Conservation (phyloP, 1,284 basidiomycete genomes). For the Hemileia vastatrix region DNA sequence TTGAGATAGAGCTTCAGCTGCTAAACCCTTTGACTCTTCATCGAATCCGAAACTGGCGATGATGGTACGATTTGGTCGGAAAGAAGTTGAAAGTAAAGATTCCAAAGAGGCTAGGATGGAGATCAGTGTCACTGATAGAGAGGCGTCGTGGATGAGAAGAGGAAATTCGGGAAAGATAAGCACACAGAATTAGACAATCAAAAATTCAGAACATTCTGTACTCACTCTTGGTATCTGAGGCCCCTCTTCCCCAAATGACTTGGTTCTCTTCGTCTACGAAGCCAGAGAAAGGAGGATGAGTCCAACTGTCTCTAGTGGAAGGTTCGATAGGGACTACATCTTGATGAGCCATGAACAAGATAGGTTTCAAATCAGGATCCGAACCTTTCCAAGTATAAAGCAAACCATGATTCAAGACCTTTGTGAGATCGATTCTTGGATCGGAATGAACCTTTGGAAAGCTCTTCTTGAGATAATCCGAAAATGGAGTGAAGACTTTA, state of each 20-base stretch:
- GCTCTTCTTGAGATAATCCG: slow-evolving; percentile 27
- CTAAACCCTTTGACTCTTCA: slow-evolving; percentile 57
- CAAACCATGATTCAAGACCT: background rate
- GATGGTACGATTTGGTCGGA: slow-evolving; percentile 47
- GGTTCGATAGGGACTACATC: slow-evolving; percentile 52
- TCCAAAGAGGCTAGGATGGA: slow-evolving; percentile 49
- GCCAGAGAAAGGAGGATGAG: slow-evolving; percentile 50
- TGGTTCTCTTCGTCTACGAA: slow-evolving; percentile 45
- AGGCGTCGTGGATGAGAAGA: slow-evolving; percentile 14
- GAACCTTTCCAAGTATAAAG: slow-evolving; percentile 3
- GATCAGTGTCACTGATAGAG: slow-evolving; percentile 46
- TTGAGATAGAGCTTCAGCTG: slow-evolving; percentile 51
- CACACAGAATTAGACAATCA: slow-evolving; percentile 18
- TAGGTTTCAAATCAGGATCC: no score
- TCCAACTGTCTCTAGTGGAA: slow-evolving; percentile 49
- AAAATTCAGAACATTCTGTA: slow-evolving; percentile 45
- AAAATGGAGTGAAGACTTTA: slow-evolving; percentile 30
- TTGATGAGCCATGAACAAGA: slow-evolving; percentile 32
- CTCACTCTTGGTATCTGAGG: slow-evolving; percentile 45
- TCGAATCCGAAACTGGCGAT: slow-evolving; percentile 62
- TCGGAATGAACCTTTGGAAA: slow-evolving; percentile 32
- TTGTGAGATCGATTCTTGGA: background rate
- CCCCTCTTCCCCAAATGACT: slow-evolving; percentile 50
- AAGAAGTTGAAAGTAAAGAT: slow-evolving; percentile 47
- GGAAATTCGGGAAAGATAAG: background rate